A percentile compares a stretch with the other conserved stretches of the same genome.
Conservation (phyloP, 2,329 filamentous ascomycete species). For the Pseudophaeomoniella oleicola region DNA sequence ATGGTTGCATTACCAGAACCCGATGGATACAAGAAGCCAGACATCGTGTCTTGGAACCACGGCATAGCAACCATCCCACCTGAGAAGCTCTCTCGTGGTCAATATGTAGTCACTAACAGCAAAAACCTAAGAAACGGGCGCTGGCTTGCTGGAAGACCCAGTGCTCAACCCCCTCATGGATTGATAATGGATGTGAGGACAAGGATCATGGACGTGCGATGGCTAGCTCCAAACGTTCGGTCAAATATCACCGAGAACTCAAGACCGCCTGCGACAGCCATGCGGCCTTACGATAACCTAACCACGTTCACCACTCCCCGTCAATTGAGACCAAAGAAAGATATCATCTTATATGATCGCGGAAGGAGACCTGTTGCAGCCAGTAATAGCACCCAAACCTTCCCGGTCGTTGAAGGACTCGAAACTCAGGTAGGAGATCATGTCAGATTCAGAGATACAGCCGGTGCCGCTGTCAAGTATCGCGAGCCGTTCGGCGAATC, state of each 20-base stretch:
- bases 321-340: slow-evolving; percentile 8
- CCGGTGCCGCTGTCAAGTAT: slow-evolving; percentile 37
- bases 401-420: slow-evolving; percentile 9
- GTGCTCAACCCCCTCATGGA: slow-evolving; percentile 34
- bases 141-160: slow-evolving; percentile 39
- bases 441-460: slow-evolving; percentile 41
- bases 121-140: slow-evolving; percentile 34
- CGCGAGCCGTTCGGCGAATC: slow-evolving; percentile 22
- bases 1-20: slow-evolving; percentile 11
- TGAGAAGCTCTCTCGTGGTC: slow-evolving; percentile 14
- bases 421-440: slow-evolving; percentile 29
- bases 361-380: slow-evolving; percentile 7
- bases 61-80: slow-evolving; percentile 7
- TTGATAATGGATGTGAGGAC: slow-evolving; percentile 36
- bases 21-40: slow-evolving; percentile 6
- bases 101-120: slow-evolving; percentile 36
- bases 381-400: not conserved
- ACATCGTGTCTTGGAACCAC: slow-evolving; percentile 5
- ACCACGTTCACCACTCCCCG: slow-evolving; percentile 7
- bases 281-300: slow-evolving; percentile 11
- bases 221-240: slow-evolving; percentile 32
- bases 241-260: slow-evolving; percentile 2
- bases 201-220: slow-evolving; percentile 32
- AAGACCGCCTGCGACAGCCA: slow-evolving; percentile 9
- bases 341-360: slow-evolving; percentile 11